Evolutionary conservation across 345 rosid species (phyloP).

Genomic region (Gossypium arboreum): DNA sequence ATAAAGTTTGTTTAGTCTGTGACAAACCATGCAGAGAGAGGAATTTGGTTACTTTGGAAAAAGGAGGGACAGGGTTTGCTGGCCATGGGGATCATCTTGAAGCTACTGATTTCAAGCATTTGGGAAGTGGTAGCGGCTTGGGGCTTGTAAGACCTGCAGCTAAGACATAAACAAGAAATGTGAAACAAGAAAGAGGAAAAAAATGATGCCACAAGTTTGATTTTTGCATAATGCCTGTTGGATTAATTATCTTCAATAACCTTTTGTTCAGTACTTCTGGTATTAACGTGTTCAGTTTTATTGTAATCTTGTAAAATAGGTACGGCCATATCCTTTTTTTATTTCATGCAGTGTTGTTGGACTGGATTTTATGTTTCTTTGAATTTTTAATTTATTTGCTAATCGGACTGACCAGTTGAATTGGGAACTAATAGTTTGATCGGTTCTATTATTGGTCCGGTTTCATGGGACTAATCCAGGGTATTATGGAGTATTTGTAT

Average conservation of each 20-base stretch:
- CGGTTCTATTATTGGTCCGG: too few relatives aligned
- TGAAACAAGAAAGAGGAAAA: slow-evolving; percentile 1
- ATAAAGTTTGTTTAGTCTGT: slow-evolving; percentile 85
- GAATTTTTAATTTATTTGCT: too few relatives aligned
- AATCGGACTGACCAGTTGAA: too few relatives aligned
- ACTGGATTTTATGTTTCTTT: too few relatives aligned
- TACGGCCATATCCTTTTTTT: not conserved
- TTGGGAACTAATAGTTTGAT: too few relatives aligned
- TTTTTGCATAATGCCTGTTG: not conserved
- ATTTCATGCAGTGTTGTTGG: not conserved
- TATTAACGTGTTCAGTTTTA: not conserved
- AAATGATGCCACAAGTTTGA: not conserved
- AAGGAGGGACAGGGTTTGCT: slow-evolving; percentile 91
- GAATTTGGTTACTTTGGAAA: slow-evolving; percentile 66
- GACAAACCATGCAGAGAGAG: slow-evolving; percentile 66
- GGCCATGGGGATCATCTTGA: slow-evolving; percentile 81
- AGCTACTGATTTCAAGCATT: slow-evolving; percentile 87
- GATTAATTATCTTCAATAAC: not conserved
- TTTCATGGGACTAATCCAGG: too few relatives aligned
- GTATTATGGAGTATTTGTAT: too few relatives aligned
- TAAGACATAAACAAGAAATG: slow-evolving; percentile 39
- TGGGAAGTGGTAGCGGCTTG: slow-evolving; percentile 92
- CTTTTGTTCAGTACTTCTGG: not conserved
- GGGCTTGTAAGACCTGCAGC: slow-evolving; percentile 79
- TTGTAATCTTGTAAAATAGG: not conserved